Percentiles rank a stretch among this genome's conserved stretches.
Conservation (phyloP, 2,329 filamentous ascomycete species). For the Taxawa tesnikishii region DNA sequence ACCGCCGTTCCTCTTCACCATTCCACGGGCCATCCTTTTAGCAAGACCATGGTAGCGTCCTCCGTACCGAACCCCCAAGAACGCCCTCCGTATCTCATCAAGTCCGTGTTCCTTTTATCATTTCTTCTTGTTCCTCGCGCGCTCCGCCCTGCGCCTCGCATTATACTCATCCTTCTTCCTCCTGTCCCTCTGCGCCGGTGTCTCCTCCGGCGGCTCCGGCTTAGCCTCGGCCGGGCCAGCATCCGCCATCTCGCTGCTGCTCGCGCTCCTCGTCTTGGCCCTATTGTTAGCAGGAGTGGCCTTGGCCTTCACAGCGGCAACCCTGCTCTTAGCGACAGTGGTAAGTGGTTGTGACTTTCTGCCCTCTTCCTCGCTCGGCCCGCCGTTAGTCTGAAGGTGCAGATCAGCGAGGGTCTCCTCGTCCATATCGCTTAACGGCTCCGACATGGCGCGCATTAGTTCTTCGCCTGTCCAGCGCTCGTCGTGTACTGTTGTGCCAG, state of each 20-base stretch:
- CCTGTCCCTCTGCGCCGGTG: constrained; percentile 3
- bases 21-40: no score
- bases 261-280: constrained; percentile 1
- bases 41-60: no score
- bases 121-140: constrained; percentile 2
- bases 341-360: constrained; percentile 3
- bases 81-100: no score
- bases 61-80: no score
- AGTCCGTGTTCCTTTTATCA: no score
- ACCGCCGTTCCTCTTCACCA: no score
- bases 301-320: no score
- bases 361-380: constrained; percentile 2
- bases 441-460: constrained; percentile 61
- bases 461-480: constrained; percentile 65
- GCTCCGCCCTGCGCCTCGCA: constrained; percentile 7
- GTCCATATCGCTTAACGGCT: constrained; percentile 74
- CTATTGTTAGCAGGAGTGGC: constrained; percentile 1
- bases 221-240: constrained; percentile 1
- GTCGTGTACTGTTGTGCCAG: constrained; percentile 67
- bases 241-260: constrained; percentile 1
- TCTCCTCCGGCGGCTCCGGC: constrained; percentile 2
- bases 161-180: constrained; percentile 8
- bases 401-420: constrained; percentile 71
- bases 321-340: no score
- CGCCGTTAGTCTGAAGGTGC: constrained; percentile 2